Evolutionary conservation across 768 basidiomycete genomes (phyloP).

Genomic region (Clavulina sp.): DNA sequence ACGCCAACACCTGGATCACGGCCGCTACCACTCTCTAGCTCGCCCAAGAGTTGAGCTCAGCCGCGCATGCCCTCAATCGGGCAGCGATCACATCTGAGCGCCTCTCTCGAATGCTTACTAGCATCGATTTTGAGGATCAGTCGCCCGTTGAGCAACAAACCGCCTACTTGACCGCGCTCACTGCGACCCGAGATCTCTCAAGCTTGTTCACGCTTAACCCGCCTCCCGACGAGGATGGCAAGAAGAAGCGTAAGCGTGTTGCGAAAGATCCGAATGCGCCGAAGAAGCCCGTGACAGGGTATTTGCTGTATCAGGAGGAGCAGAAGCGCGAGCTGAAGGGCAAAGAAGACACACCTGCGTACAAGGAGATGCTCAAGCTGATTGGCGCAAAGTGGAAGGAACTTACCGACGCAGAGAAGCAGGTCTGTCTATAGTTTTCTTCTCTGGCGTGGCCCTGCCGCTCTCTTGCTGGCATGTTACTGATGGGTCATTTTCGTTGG

Average conservation of each 20-base stretch:
- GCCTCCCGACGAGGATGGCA: conserved; percentile 32
- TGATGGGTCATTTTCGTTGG: conserved; percentile 10
- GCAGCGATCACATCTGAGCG: no score
- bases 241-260: conserved; percentile 36
- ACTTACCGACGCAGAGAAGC: conserved; percentile 51
- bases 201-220: background rate
- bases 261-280: conserved; percentile 83
- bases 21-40: no score
- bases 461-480: no score
- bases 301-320: conserved; percentile 88
- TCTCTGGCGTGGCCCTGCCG: background rate
- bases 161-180: background rate
- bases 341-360: conserved; percentile 41
- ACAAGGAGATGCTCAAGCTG: conserved; percentile 52
- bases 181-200: background rate
- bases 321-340: conserved; percentile 57
- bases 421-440: conserved; percentile 39
- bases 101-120: background rate
- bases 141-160: background rate
- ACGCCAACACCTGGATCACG: no score
- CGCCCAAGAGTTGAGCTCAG: no score
- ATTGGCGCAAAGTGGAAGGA: conserved; percentile 61
- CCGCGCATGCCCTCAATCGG: no score
- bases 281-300: conserved; percentile 82
- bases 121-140: no score